Percentiles rank a stretch among this genome's conserved stretches.
Conservation (phyloP, 2,329 filamentous ascomycete genomes). For the Paecilomyces sp. region DNA sequence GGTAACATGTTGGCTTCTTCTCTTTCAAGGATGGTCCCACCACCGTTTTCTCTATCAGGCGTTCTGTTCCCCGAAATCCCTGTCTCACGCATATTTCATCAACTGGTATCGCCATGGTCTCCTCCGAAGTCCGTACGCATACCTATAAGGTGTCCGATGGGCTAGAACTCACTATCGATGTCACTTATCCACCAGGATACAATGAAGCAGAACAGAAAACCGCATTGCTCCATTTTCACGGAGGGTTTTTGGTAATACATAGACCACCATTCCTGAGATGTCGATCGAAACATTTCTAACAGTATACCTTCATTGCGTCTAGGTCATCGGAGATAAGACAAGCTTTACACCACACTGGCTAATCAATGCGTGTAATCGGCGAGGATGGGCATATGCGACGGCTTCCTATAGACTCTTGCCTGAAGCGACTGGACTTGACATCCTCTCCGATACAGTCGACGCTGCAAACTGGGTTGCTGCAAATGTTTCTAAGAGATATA, state of each 20-base stretch:
- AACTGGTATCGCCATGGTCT: too few relatives aligned
- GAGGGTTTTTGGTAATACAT: background rate
- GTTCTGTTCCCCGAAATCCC: too few relatives aligned
- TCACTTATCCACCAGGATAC: too few relatives aligned
- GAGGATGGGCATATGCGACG: conserved; percentile 9
- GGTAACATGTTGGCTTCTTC: too few relatives aligned
- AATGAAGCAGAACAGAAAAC: too few relatives aligned
- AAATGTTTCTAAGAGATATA: conserved; percentile 4
- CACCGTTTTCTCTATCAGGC: too few relatives aligned
- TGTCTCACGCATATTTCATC: too few relatives aligned
- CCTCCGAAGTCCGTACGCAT: too few relatives aligned
- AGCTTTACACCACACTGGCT: conserved; percentile 2
- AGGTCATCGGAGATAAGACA: background rate
- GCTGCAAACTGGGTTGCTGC: conserved; percentile 2
- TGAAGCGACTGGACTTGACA: conserved; percentile 2
- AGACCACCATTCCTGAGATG: background rate
- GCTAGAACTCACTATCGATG: too few relatives aligned
- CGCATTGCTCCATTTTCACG: background rate
- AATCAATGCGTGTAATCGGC: conserved; percentile 4
- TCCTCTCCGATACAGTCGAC: conserved; percentile 6
- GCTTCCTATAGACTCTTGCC: conserved; percentile 6
- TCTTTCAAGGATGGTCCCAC: too few relatives aligned
- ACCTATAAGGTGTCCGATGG: too few relatives aligned
- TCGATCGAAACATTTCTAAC: background rate
- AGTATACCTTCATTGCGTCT: background rate